phyloP scores from a whole-genome alignment of 2,329 filamentous ascomycete genomes.

The Shiraia bambusicola region DNA sequence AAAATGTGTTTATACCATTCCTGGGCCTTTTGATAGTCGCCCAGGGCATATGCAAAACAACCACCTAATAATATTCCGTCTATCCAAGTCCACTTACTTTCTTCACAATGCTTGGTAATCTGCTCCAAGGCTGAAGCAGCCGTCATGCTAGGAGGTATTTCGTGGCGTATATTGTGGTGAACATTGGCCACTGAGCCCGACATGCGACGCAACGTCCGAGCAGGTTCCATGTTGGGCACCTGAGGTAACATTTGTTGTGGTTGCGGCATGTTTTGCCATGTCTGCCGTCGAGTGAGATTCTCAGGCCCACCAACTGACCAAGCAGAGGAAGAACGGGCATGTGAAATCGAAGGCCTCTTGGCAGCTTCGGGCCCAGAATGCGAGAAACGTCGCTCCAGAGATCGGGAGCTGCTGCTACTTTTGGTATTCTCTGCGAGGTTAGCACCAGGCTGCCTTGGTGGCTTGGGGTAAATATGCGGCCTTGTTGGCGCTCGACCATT shows the following conservation, averaged over 20 bases:
- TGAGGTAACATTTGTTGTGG: conserved; percentile 27
- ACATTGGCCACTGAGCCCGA: conserved; percentile 37
- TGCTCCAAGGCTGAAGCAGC: conserved; percentile 42
- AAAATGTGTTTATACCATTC: conserved; percentile 73
- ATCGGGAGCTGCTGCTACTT: conserved; percentile 22
- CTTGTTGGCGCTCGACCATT: conserved; percentile 50
- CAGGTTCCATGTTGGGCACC: conserved; percentile 26
- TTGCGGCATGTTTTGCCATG: conserved; percentile 29
- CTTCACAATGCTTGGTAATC: conserved; percentile 41
- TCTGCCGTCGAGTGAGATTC: conserved; percentile 17
- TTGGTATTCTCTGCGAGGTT: conserved; percentile 47
- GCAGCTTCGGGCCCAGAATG: conserved; percentile 23
- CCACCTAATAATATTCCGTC: conserved; percentile 91
- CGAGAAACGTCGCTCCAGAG: conserved; percentile 38
- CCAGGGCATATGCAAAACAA: conserved; percentile 86
- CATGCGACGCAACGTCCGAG: conserved; percentile 36
- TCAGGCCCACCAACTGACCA: conserved; percentile 27
- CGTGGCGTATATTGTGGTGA: conserved; percentile 29
- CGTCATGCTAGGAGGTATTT: conserved; percentile 37
- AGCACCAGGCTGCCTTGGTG: conserved; percentile 58
- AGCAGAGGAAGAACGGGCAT: conserved; percentile 34
- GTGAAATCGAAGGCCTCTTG: conserved; percentile 24
- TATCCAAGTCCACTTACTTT: conserved; percentile 64
- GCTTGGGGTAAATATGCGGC: conserved; percentile 63
- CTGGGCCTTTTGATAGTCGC: conserved; percentile 75